Evolutionary conservation across 148 eudicot species (phyloP), one percentile per base, ranked within the genome.

Genomic region (Agrostemma githago): DNA sequence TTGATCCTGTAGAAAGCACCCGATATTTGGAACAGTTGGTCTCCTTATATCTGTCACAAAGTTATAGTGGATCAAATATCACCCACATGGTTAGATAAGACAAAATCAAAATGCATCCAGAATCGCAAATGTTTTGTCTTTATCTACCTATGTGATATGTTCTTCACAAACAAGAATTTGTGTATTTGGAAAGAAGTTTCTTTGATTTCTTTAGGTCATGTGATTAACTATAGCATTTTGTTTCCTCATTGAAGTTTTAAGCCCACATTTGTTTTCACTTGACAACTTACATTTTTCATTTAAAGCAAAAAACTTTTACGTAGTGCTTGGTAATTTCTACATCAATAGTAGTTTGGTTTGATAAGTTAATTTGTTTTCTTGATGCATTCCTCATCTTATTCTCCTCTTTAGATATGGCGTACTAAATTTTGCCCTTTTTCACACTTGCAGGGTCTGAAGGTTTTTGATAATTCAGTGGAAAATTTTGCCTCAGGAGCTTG

Each of bases 401-500:
- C 20, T 10, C 16, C 70, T 8, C 5, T 14, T 14, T 34, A 44
- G 54, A 53, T 67, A 4, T 67, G 77, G 19, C 48, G 34, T 9
- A 38, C 3, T 57, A 14, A 48, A 40, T 6, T 46, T 58, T 4
- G 1, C 37, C 56, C n/a, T n/a, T 44, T 71, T 15, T 66, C 38
- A 21, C 37, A 76, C 62, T 68, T 82, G 77, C 89, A 95, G 98
- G 96, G 98, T 72, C 76, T 95, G 83, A 94, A 92, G 82, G 96
- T 75, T 69, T 48, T 95, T 68, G 97, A 95, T 77, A 79, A 66
- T 68, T 91, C 93, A 8, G 93, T 95, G 64, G 98, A 92, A 80
- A 89, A 84, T 74, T 80, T 95, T 74, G 93, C 98, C 59, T 88
- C 96, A 58, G 98, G 97, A 79, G 97, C 98, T 66, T 95, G 98